A percentile compares a stretch with the other conserved stretches of the same genome.
Conservation (phyloP, 78 protist species). For the Tieghemostelium lacteum region DNA sequence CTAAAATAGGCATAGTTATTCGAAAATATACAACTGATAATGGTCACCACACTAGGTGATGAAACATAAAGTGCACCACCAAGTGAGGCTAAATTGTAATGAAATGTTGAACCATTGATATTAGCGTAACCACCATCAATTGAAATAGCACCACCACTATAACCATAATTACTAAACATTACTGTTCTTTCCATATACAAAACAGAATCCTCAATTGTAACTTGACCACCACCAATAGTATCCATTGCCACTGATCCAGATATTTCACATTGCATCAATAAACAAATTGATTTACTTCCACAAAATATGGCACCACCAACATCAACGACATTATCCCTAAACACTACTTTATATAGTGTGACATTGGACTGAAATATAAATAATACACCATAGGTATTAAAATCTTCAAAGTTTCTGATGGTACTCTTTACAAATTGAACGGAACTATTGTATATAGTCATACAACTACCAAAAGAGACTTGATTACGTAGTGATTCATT, state of each 20-base stretch:
- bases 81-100: neutral
- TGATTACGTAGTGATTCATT: too few relatives aligned
- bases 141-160: neutral
- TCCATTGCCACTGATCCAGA: neutral
- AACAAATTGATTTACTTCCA: neutral
- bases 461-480: too few relatives aligned
- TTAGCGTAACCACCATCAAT: constrained; percentile 11
- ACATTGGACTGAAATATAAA: too few relatives aligned
- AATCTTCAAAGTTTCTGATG: too few relatives aligned
- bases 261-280: neutral
- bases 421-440: too few relatives aligned
- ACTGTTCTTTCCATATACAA: neutral
- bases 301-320: constrained; percentile 16
- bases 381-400: too few relatives aligned
- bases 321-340: neutral
- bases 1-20: constrained; percentile 5
- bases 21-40: neutral
- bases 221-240: constrained; percentile 16
- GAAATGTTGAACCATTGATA: neutral
- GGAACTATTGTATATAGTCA: too few relatives aligned
- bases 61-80: neutral
- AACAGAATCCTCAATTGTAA: neutral
- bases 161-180: neutral
- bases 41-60: neutral
- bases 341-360: too few relatives aligned